Conservation (phyloP, 176 grass and related monocot species). For the Elymus sibiricus region DNA sequence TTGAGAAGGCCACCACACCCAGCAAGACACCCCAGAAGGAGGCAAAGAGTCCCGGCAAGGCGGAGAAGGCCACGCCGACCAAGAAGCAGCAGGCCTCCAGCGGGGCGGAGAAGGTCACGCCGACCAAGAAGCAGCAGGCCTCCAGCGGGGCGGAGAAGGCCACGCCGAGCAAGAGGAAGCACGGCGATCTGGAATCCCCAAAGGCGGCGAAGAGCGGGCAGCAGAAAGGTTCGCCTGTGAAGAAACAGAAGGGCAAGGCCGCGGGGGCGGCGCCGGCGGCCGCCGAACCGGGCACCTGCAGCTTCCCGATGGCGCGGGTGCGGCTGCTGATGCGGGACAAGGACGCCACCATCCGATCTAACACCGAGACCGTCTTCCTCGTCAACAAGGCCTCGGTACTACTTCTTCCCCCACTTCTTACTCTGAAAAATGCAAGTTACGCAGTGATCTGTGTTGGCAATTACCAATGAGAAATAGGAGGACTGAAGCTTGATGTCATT, state of each 20-base stretch:
- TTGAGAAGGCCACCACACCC: neutral
- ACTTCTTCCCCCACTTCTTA: neutral
- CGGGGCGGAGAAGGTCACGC: too few species aligned
- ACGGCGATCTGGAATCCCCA: neutral
- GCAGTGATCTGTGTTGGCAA: neutral
- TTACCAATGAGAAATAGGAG: constrained; percentile 1
- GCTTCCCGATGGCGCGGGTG: constrained; percentile 62
- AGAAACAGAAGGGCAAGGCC: constrained; percentile 38
- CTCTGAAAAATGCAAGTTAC: neutral
- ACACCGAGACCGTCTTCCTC: constrained; percentile 74
- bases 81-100: too few species aligned
- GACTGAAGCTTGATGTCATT: neutral
- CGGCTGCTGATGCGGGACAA: constrained; percentile 64
- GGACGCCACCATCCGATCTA: constrained; percentile 44
- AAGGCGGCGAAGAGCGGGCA: constrained; percentile 8
- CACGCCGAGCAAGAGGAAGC: constrained; percentile 31
- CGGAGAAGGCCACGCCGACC: neutral
- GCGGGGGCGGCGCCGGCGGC: neutral
- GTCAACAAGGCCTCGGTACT: constrained; percentile 82
- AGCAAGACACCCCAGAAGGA: constrained; percentile 8
- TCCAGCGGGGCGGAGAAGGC: too few species aligned
- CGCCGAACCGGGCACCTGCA: constrained; percentile 18
- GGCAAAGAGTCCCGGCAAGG: neutral
- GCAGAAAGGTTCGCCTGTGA: constrained; percentile 16
- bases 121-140: too few species aligned